phyloP scores from a whole-genome alignment of 768 basidiomycete species.

The Boletus sp. region DNA sequence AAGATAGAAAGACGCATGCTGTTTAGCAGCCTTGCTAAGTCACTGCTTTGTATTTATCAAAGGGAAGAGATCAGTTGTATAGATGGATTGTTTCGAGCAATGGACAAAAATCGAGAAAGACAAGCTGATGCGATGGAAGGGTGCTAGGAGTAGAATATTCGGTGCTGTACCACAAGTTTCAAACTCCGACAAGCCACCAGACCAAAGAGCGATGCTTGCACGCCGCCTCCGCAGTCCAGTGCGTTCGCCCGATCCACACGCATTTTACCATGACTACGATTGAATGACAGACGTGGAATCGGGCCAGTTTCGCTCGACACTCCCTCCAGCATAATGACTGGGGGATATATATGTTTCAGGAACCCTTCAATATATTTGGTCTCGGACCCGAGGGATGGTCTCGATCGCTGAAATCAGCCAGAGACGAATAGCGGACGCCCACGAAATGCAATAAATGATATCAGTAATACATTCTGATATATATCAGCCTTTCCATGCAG shows the following conservation, averaged over 20 bases:
- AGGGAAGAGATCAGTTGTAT: neutral
- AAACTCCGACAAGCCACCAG: constrained; percentile 21
- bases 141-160: neutral
- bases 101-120: neutral
- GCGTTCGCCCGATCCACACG: neutral
- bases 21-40: neutral
- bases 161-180: constrained; percentile 13
- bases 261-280: constrained; percentile 4
- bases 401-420: neutral
- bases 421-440: neutral
- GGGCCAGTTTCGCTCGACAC: neutral
- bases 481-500: neutral
- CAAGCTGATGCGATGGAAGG: neutral
- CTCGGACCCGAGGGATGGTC: neutral
- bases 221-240: neutral
- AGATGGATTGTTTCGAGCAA: neutral
- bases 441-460: too few relatives aligned
- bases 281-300: neutral
- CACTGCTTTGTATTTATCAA: neutral
- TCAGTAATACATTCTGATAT: neutral
- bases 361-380: neutral
- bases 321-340: too few relatives aligned
- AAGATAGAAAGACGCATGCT: constrained; percentile 40
- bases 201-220: neutral
- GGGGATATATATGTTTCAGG: neutral